A percentile compares a stretch with the other conserved stretches of the same genome.
phyloP scores from a whole-genome alignment of 257 asterid genomes.

The Solanum chmielewskii region DNA sequence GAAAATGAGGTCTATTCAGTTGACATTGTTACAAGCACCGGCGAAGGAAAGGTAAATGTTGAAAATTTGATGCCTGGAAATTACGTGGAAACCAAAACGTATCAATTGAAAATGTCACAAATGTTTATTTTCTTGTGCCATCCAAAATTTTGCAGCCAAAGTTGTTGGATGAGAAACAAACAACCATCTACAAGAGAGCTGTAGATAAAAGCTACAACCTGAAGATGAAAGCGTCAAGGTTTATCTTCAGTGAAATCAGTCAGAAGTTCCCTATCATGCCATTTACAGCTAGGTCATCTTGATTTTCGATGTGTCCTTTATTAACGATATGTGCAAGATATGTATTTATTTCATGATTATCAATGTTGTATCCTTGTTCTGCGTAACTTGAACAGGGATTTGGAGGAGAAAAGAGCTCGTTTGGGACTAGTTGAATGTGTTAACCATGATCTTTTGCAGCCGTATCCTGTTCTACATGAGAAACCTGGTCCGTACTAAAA shows the following conservation, averaged over 20 bases:
- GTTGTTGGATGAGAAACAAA: slow-evolving; percentile 87
- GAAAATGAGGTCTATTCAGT: slow-evolving; percentile 71
- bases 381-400: slow-evolving; percentile 40
- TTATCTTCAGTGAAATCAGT: slow-evolving; percentile 84
- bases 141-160: slow-evolving; percentile 32
- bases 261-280: slow-evolving; percentile 78
- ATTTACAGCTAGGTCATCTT: slow-evolving; percentile 47
- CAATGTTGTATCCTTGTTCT: background rate
- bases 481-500: slow-evolving; percentile 49
- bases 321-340: background rate
- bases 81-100: background rate
- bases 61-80: background rate
- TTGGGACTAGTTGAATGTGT: slow-evolving; percentile 86
- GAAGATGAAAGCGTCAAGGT: slow-evolving; percentile 90
- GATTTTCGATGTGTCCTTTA: background rate
- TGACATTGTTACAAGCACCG: slow-evolving; percentile 86
- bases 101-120: background rate
- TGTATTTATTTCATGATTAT: background rate
- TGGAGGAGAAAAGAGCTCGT: slow-evolving; percentile 92
- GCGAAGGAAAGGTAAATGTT: slow-evolving; percentile 77
- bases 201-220: slow-evolving; percentile 78
- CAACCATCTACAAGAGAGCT: slow-evolving; percentile 94
- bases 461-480: slow-evolving; percentile 91
- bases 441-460: slow-evolving; percentile 90
- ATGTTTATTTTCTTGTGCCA: background rate